These are phyloP conservation scores for Somion occarium DNA, from an alignment of 1,284 basidiomycete genomes.

Conservation along the genomic window DNA sequence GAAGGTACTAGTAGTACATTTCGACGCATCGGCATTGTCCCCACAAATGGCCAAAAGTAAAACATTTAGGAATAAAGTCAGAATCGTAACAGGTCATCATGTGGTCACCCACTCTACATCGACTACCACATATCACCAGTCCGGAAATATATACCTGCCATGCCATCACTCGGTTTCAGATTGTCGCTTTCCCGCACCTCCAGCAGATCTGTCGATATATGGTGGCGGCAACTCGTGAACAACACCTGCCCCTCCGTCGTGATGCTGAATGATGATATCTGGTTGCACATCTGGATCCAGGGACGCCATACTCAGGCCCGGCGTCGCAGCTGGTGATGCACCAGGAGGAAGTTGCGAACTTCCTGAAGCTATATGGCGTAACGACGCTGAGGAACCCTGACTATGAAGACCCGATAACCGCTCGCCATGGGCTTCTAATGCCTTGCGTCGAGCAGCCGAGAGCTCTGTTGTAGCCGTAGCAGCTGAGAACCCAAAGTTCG, in stretches of 20 bases:
- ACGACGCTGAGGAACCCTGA: background rate
- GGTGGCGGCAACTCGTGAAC: constrained; percentile 30
- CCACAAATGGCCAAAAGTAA: too few relatives aligned
- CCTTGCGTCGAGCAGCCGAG: background rate
- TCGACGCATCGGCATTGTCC: too few relatives aligned
- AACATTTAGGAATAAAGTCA: background rate
- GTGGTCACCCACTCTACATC: background rate
- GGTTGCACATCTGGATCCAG: constrained; percentile 18
- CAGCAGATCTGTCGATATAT: constrained; percentile 14
- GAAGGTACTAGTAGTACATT: too few relatives aligned
- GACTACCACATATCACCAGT: background rate
- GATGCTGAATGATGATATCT: constrained; percentile 30
- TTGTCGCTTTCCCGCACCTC: background rate
- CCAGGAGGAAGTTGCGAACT: background rate
- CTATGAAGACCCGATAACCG: background rate
- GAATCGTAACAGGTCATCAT: background rate
- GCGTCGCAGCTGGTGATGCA: background rate
- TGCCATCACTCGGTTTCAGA: background rate
- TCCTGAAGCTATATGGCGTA: background rate
- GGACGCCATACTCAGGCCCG: background rate
- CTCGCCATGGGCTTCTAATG: background rate
- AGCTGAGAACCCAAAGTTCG: background rate
- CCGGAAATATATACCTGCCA: background rate
- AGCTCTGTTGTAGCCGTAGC: background rate
- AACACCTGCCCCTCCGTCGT: constrained; percentile 24